phyloP scores from a whole-genome alignment of 129 eudicot species.

The Pseudognaphalium luteoalbum region DNA sequence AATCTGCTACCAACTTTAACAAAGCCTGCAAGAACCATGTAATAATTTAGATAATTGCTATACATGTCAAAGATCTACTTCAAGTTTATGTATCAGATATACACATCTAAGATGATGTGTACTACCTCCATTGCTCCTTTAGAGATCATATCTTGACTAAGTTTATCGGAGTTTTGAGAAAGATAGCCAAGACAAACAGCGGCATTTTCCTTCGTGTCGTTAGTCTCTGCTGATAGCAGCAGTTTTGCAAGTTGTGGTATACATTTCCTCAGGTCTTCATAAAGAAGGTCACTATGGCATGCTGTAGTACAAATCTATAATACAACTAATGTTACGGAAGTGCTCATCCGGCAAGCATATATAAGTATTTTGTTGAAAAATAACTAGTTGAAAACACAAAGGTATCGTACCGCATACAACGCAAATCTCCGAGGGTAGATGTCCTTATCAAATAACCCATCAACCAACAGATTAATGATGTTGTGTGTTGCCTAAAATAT shows the following conservation, averaged over 20 bases:
- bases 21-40: constrained; percentile 55
- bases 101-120: too few species aligned
- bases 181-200: constrained; percentile 92
- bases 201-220: constrained; percentile 88
- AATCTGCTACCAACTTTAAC: constrained; percentile 73
- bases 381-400: background rate
- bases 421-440: constrained; percentile 77
- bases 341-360: background rate
- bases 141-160: constrained; percentile 82
- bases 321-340: background rate
- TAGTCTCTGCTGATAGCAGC: constrained; percentile 67
- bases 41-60: background rate
- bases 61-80: background rate
- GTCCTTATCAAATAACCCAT: constrained; percentile 85
- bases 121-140: constrained; percentile 89
- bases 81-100: background rate
- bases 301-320: constrained; percentile 90
- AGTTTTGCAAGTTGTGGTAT: constrained; percentile 80
- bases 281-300: constrained; percentile 75
- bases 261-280: constrained; percentile 72
- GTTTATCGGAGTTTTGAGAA: constrained; percentile 77
- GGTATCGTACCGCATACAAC: constrained; percentile 79
- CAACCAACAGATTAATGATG: constrained; percentile 63
- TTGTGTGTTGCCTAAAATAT: constrained; percentile 55
- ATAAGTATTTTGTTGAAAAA: too few species aligned